phyloP scores from a whole-genome alignment of 441 rosid genomes.

The Erodium trifolium region DNA sequence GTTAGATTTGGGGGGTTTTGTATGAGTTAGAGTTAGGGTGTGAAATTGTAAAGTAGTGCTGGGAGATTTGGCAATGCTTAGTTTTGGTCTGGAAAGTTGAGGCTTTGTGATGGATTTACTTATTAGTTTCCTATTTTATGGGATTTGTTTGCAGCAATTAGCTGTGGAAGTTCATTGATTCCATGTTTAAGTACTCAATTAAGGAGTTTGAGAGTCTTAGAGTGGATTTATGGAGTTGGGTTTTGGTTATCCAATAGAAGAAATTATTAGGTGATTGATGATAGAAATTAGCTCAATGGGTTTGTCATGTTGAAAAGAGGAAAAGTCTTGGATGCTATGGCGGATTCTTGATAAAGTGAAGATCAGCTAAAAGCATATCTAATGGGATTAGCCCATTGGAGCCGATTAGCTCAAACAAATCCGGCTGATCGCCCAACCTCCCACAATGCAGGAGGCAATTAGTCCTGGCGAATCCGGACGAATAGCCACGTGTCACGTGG shows the following conservation, averaged over 20 bases:
- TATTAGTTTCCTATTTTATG: not conserved
- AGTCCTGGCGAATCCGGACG: too few relatives aligned
- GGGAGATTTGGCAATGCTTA: constrained; percentile 7
- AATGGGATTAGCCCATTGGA: too few relatives aligned
- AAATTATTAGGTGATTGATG: too few relatives aligned
- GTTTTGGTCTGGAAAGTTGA: not conserved
- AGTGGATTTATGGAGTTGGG: not conserved
- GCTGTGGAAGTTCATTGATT: not conserved
- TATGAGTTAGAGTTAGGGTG: not conserved
- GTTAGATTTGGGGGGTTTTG: constrained; percentile 20
- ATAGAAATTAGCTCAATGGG: too few relatives aligned
- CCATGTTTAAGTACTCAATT: not conserved
- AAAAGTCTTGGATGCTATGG: not conserved
- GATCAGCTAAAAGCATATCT: not conserved
- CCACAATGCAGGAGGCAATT: too few relatives aligned
- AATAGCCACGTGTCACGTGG: too few relatives aligned
- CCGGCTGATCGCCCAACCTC: too few relatives aligned
- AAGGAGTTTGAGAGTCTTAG: not conserved
- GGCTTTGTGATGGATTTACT: not conserved
- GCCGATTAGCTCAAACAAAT: too few relatives aligned
- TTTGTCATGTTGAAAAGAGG: too few relatives aligned
- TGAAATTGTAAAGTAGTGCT: not conserved
- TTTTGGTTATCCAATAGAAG: not conserved
- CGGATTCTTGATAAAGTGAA: not conserved
- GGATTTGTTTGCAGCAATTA: constrained; percentile 2